Conservation (phyloP, 2,329 filamentous ascomycete genomes). For the Leptographium wingfieldii region DNA sequence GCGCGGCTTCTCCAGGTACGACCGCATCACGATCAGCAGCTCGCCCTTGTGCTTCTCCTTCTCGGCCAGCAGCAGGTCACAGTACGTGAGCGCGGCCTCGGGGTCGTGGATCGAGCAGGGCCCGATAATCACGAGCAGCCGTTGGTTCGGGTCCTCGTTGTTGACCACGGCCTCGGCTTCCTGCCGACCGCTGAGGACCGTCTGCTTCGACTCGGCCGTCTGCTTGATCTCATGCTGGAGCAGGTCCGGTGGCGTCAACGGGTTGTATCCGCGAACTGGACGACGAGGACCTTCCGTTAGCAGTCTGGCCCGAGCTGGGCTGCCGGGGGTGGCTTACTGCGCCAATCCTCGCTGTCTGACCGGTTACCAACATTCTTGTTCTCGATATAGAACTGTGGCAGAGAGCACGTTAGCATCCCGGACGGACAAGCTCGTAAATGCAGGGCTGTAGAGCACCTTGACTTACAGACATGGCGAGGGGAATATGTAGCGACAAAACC, state of each 20-base stretch:
- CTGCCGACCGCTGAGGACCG: constrained; percentile 48
- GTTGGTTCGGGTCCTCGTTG: constrained; percentile 37
- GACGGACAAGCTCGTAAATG: background rate
- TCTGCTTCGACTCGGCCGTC: constrained; percentile 42
- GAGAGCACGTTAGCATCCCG: no score
- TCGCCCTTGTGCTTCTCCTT: constrained; percentile 84
- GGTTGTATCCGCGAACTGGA: constrained; percentile 78
- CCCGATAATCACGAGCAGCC: constrained; percentile 66
- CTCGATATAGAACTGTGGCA: constrained; percentile 58
- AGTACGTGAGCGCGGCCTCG: constrained; percentile 81
- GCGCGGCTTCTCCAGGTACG: constrained; percentile 95
- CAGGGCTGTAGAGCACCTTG: constrained; percentile 1
- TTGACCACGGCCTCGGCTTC: constrained; percentile 55
- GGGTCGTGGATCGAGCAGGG: constrained; percentile 98
- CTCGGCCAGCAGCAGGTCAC: constrained; percentile 64
- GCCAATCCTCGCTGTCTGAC: constrained; percentile 64
- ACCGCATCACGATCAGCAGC: constrained; percentile 90
- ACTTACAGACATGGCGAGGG: constrained; percentile 23
- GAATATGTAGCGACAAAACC: background rate
- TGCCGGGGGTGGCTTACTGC: constrained; percentile 42
- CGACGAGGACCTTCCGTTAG: background rate
- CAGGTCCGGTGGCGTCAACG: constrained; percentile 81
- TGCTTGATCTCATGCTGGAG: constrained; percentile 83
- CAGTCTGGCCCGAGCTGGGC: no score
- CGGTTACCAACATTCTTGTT: constrained; percentile 71